phyloP scores from a whole-genome alignment of 441 rosid species.

The Flueggea neowawraea region DNA sequence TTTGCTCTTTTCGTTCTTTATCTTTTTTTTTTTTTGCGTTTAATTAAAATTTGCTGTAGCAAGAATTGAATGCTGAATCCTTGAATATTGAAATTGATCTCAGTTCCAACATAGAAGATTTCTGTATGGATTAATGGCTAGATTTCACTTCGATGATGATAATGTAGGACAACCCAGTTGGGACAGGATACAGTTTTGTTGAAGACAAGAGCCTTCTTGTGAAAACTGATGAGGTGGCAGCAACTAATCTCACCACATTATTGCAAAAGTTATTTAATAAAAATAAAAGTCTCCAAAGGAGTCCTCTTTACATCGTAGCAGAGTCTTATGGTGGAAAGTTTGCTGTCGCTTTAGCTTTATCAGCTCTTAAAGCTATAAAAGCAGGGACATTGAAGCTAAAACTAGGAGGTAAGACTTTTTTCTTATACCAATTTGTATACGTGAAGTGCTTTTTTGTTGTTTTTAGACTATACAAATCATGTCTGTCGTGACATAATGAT shows the following conservation, averaged over 20 bases:
- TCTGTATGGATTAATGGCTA: no score
- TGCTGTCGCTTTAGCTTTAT: slow-evolving; percentile 35
- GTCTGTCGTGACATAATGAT: no score
- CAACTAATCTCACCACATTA: slow-evolving; percentile 35
- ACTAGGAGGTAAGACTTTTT: slow-evolving; percentile 30
- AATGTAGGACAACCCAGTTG: slow-evolving; percentile 39
- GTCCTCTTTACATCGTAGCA: slow-evolving; percentile 34
- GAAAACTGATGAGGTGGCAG: slow-evolving; percentile 39
- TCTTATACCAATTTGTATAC: neutral
- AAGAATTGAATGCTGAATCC: no score
- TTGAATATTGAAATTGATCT: no score
- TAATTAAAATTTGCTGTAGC: neutral
- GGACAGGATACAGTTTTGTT: slow-evolving; percentile 43
- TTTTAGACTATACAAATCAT: neutral
- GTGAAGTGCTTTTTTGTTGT: no score
- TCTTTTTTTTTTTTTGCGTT: neutral
- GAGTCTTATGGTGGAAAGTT: slow-evolving; percentile 53
- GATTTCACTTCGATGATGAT: slow-evolving; percentile 8
- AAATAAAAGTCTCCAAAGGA: slow-evolving; percentile 24
- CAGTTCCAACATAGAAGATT: no score
- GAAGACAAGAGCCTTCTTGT: slow-evolving; percentile 31
- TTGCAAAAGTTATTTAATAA: slow-evolving; percentile 30
- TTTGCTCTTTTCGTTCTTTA: neutral
- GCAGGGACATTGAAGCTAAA: slow-evolving; percentile 33
- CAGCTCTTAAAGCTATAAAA: slow-evolving; percentile 30